These are phyloP conservation scores for Geosmithia flava DNA, from an alignment of 2,329 filamentous ascomycete genomes.

Conservation along the genomic window DNA sequence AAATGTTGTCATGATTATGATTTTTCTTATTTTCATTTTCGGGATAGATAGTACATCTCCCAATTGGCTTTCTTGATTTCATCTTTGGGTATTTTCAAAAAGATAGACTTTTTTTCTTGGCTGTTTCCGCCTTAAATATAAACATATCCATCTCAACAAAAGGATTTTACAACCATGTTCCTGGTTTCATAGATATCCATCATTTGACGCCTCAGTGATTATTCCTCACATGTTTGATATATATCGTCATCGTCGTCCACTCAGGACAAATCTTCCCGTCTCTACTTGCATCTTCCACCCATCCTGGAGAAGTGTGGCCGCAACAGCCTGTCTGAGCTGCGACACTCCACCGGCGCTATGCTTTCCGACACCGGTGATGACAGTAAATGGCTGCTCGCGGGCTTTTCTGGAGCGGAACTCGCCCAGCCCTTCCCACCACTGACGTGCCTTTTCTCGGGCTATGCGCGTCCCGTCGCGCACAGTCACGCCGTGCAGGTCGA, in stretches of 20 bases:
- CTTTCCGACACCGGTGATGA: slow-evolving; percentile 70
- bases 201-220: neutral
- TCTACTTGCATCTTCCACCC: slow-evolving; percentile 74
- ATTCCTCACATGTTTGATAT: neutral
- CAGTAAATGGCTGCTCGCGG: slow-evolving; percentile 45
- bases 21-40: neutral
- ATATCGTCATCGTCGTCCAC: slow-evolving; percentile 33
- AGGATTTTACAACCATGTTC: too few species aligned
- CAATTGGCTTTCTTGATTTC: too few species aligned
- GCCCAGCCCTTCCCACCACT: slow-evolving; percentile 68
- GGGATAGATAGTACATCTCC: too few species aligned
- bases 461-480: slow-evolving; percentile 76
- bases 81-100: too few species aligned
- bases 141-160: too few species aligned
- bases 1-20: neutral
- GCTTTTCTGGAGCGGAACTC: slow-evolving; percentile 43
- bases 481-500: slow-evolving; percentile 77
- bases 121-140: too few species aligned
- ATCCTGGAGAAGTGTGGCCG: slow-evolving; percentile 58
- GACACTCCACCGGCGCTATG: slow-evolving; percentile 70
- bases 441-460: slow-evolving; percentile 49
- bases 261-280: slow-evolving; percentile 59
- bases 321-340: slow-evolving; percentile 69
- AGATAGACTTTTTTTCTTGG: too few species aligned
- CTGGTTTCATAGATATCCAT: too few species aligned